Evolutionary conservation across 768 basidiomycete genomes (phyloP).

Genomic region (Epithele typhae): DNA sequence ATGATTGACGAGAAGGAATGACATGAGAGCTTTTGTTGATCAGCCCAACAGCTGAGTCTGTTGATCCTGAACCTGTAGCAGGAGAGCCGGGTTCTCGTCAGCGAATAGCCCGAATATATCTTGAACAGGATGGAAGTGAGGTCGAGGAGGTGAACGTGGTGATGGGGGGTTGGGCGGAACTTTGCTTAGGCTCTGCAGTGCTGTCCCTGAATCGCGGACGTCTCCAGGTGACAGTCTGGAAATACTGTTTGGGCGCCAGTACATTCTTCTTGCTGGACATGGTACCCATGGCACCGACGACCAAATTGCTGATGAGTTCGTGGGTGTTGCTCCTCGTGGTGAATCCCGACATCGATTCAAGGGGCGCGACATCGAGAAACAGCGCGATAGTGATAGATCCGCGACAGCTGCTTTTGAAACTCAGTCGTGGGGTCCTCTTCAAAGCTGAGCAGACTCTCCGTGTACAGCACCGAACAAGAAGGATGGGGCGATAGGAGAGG

Average conservation of each 20-base stretch:
- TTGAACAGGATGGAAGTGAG: slow-evolving; percentile 37
- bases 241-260: slow-evolving; percentile 30
- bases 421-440: slow-evolving; percentile 27
- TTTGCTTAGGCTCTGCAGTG: neutral
- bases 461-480: slow-evolving; percentile 35
- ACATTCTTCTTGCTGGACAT: too few species aligned
- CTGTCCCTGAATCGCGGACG: slow-evolving; percentile 19
- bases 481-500: slow-evolving; percentile 33
- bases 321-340: slow-evolving; percentile 37
- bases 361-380: slow-evolving; percentile 39
- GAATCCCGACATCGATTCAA: slow-evolving; percentile 37
- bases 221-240: slow-evolving; percentile 39
- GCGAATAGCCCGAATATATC: slow-evolving; percentile 43
- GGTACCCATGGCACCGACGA: neutral
- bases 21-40: too few species aligned
- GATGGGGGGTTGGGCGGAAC: slow-evolving; percentile 1
- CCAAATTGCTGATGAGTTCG: slow-evolving; percentile 25
- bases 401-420: slow-evolving; percentile 30
- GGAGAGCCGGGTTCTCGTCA: slow-evolving; percentile 29
- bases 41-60: slow-evolving; percentile 23
- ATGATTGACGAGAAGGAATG: too few species aligned
- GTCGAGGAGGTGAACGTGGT: slow-evolving; percentile 25
- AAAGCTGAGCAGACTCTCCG: slow-evolving; percentile 35
- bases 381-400: slow-evolving; percentile 39
- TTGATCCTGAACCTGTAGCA: too few species aligned